Conservation (phyloP, 1,284 basidiomycete genomes). For the Trichosporon sp. region DNA sequence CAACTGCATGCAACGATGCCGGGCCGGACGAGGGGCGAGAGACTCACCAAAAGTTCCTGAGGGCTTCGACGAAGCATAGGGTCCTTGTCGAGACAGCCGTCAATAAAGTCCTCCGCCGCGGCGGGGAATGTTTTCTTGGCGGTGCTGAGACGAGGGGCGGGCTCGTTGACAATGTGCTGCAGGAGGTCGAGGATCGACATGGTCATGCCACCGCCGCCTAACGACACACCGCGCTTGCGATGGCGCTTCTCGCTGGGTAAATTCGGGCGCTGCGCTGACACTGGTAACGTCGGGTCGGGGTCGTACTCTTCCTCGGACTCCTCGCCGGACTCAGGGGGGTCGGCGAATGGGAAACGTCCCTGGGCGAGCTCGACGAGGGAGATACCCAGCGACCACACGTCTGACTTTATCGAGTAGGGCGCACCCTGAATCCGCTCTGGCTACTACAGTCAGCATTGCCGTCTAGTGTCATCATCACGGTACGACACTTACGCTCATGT, state of each 20-base stretch:
- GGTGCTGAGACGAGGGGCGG: constrained; percentile 67
- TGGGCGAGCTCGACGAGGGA: constrained; percentile 89
- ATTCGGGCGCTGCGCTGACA: constrained; percentile 32
- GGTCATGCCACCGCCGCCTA: constrained; percentile 79
- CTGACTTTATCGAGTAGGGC: constrained; percentile 94
- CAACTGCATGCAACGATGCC: background rate
- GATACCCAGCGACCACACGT: constrained; percentile 95
- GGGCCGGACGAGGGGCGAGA: background rate
- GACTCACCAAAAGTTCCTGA: constrained; percentile 63
- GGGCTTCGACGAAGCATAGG: constrained; percentile 69
- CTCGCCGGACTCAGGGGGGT: constrained; percentile 61
- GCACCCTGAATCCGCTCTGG: constrained; percentile 98
- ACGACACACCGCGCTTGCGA: constrained; percentile 68
- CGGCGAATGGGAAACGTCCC: constrained; percentile 86
- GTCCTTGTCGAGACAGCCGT: constrained; percentile 78
- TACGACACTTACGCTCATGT: constrained; percentile 82
- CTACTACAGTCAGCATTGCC: constrained; percentile 50
- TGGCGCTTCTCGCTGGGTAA: constrained; percentile 49
- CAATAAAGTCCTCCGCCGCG: constrained; percentile 70
- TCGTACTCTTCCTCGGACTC: constrained; percentile 56
- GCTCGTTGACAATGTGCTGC: constrained; percentile 96
- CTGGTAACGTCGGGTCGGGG: constrained; percentile 41
- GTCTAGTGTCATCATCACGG: background rate
- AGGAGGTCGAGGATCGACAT: constrained; percentile 96
- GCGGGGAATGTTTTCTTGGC: constrained; percentile 52